Base-by-base conservation (phyloP, 2,329 filamentous ascomycete genomes). In the Alternaria rosae region DNA sequence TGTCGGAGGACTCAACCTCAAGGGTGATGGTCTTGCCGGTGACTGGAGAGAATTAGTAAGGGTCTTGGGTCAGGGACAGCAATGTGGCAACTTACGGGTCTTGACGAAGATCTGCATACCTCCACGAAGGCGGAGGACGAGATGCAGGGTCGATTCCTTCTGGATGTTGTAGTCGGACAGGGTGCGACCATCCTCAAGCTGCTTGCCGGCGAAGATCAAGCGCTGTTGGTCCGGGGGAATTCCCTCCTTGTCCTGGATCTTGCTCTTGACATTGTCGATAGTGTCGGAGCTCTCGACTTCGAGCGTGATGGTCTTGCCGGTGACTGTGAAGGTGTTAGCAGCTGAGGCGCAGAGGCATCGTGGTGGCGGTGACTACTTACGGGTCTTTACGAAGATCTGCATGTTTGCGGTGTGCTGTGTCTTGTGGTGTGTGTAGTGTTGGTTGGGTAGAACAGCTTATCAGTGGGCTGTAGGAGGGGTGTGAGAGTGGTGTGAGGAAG, bases 321-420 rank as follows among this genome's bases (percentile, higher is more conserved):
- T 90, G 56, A 89, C 86, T 88, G 76, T 54, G 54, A 45, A 50
- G 26, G 43, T 68, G 77, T 81, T 72, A 82, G 82, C 76, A 57
- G 43, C 38, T 53, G 62, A 41, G 38, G 65, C 62, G 57, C 48
- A 41, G 47, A 69, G 25, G 23, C 51, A 62, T 58, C 59, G 60
- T 60, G 68, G 63, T 55, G 67, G 68, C 65, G 73, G 70, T 70
- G 71, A 68, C 35, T 75, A 90, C 91, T 87, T 86, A 93, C 91
- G 88, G 74, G 93, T 97, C 90, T 97, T 97, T 77, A 97, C 94
- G 83, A 97, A 97, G 87, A 97, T 97, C 88, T 97, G 94, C 94
- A 97, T 96, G 82, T 20, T 65, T 65, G 64, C 54, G 42, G 21
- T 54, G 62, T 51, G 30, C 88, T 97, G 94, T 94, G 97, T 95